Base-by-base conservation (phyloP, 2,329 filamentous ascomycete species). In the Penicillium sp. region DNA sequence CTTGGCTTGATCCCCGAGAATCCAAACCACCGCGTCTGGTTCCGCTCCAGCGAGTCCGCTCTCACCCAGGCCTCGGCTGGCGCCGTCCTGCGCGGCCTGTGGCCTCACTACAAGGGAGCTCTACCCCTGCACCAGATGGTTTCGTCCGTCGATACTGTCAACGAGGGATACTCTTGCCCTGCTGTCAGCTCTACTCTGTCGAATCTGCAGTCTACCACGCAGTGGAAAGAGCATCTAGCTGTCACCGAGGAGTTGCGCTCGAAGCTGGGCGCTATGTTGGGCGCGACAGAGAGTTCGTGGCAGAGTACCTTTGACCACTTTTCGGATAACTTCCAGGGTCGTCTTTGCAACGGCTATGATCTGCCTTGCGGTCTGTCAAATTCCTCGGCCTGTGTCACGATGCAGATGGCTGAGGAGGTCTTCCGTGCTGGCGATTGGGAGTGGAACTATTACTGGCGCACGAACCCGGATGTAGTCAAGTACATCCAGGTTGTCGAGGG, bases 351-450 rank as follows among this genome's bases (percentile, higher is more conserved):
- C 49, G 75, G 75, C 6, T 77, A 77, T 41, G 45, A 65, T 0
- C 63, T 76, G 0, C 75, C 75, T 0, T 77, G 75, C 55, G 66
- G 66, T 41, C 5, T 70, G 1, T 56, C 57, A 0, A 66, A 75
- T 47, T 55, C 57, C 0, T 66, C 66, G 0, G 54, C 63, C 3
- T 77, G 75, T 50, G 73, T 73, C n/a, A 75, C 66, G 0, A 58
- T 42, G 33, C 54, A 64, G 0, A 70, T 74, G 59, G 74, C 71
- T 0, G 54, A 75, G 1, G 69, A 75, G 50, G 73, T 73, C 9
- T 77, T 77, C 61, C 73, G 75, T 31, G 74, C 73, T 1, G 75
- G 75, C 6, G 75, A 77, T 48, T 77, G 75, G 75, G 73, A 75
- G 52, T 77, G 73, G 71, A 76, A 77, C 47, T 77, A 76, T 61